These are phyloP conservation scores for Arabidopsis arenosa DNA, from an alignment of 345 rosid species.

Conservation along the genomic window DNA sequence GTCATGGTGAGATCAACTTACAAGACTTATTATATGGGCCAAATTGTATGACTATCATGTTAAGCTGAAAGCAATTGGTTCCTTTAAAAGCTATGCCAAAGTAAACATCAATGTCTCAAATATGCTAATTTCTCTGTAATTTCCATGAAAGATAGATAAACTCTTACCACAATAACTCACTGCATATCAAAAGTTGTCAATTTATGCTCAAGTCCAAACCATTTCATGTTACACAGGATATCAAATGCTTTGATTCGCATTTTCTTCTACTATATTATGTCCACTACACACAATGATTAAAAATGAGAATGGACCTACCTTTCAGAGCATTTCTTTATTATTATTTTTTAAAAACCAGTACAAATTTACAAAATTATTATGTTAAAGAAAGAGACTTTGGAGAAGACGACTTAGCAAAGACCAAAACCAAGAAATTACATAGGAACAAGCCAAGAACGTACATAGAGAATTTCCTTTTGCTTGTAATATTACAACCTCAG, in stretches of 20 bases:
- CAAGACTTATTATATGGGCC: neutral
- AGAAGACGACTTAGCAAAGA: neutral
- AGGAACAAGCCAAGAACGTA: neutral
- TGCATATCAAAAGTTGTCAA: neutral
- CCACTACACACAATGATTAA: conserved; percentile 5
- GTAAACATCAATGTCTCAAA: neutral
- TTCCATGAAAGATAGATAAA: neutral
- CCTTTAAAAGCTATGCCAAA: neutral
- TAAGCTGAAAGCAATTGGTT: neutral
- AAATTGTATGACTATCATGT: neutral
- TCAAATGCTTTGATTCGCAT: conserved; percentile 15
- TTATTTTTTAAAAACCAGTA: neutral
- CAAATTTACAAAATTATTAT: neutral
- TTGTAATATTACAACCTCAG: too few species aligned
- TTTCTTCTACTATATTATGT: neutral
- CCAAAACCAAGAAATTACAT: conserved; percentile 8
- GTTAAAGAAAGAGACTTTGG: conserved; percentile 6
- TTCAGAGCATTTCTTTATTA: neutral
- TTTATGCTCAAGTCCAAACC: neutral
- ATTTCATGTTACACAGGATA: neutral
- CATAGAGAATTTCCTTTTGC: neutral
- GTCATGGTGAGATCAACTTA: neutral
- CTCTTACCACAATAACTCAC: neutral
- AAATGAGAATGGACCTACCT: neutral
- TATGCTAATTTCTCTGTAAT: neutral